A percentile compares a stretch with the other conserved stretches of the same genome.
These are phyloP conservation scores for Diplocarpon rosae DNA, from an alignment of 2,329 filamentous ascomycete species.

Conservation along the genomic window DNA sequence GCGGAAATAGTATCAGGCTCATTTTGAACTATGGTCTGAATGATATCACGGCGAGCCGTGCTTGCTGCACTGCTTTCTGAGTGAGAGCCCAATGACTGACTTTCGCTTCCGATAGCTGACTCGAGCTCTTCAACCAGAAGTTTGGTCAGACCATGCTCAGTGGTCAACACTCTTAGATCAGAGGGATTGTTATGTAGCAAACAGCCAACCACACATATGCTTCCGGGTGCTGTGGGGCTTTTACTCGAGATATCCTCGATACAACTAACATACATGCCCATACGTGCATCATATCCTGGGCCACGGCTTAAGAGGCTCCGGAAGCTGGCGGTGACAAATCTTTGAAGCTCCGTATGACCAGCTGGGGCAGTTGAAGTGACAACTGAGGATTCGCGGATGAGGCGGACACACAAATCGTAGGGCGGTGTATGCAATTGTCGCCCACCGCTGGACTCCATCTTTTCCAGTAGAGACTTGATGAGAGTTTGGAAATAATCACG, in stretches of 20 bases:
- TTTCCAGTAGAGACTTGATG: conserved; percentile 38
- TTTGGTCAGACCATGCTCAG: conserved; percentile 48
- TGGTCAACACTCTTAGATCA: conserved; percentile 46
- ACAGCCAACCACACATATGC: conserved; percentile 52
- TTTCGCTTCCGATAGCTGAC: conserved; percentile 25
- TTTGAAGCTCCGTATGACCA: conserved; percentile 50
- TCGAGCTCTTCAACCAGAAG: conserved; percentile 57
- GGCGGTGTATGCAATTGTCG: conserved; percentile 35
- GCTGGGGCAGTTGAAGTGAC: conserved; percentile 41
- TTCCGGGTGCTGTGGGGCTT: conserved; percentile 57
- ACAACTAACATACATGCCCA: conserved; percentile 54
- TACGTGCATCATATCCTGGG: conserved; percentile 43
- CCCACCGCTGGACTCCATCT: conserved; percentile 30
- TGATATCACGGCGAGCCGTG: conserved; percentile 44
- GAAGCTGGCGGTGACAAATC: conserved; percentile 51
- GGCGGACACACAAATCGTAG: conserved; percentile 47
- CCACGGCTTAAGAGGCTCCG: conserved; percentile 47
- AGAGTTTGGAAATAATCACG: conserved; percentile 49
- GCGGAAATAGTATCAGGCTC: conserved; percentile 50
- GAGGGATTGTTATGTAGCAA: conserved; percentile 36
- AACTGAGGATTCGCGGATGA: conserved; percentile 62
- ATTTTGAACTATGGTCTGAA: conserved; percentile 45
- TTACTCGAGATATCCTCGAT: conserved; percentile 55
- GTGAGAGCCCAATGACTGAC: conserved; percentile 17
- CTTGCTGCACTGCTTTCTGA: conserved; percentile 34